A percentile compares a stretch with the other conserved stretches of the same genome.
phyloP scores from a whole-genome alignment of 495 filamentous ascomycete species.

The Tetracladium marchalianum region DNA sequence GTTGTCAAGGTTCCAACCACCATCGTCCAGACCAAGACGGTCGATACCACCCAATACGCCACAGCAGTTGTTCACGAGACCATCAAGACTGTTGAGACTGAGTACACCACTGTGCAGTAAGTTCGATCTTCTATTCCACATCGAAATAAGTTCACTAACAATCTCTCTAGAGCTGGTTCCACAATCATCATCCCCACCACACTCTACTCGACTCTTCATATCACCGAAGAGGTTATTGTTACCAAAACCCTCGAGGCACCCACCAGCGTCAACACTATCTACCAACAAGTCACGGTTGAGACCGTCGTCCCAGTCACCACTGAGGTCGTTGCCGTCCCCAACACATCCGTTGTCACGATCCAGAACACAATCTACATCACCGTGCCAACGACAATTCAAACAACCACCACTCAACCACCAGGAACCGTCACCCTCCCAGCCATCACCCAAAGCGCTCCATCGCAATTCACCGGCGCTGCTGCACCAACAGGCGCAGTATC shows the following conservation, averaged over 20 bases:
- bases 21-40: neutral
- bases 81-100: constrained; percentile 5
- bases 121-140: too few relatives aligned
- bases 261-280: too few relatives aligned
- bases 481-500: neutral
- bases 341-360: neutral
- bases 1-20: constrained; percentile 5
- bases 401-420: neutral
- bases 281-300: neutral
- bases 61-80: constrained; percentile 11
- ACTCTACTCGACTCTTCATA: neutral
- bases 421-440: neutral
- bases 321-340: neutral
- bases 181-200: constrained; percentile 7
- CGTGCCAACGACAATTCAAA: neutral
- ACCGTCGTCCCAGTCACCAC: neutral
- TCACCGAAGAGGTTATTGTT: neutral
- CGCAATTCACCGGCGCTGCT: constrained; percentile 9
- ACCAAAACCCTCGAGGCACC: neutral
- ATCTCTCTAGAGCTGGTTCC: constrained; percentile 1
- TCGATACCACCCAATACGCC: constrained; percentile 7
- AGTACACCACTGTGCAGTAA: constrained; percentile 10
- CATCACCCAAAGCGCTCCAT: neutral
- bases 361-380: neutral
- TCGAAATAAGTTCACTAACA: too few relatives aligned